Conservation (phyloP, 768 basidiomycete species). For the Russula vinacea region DNA sequence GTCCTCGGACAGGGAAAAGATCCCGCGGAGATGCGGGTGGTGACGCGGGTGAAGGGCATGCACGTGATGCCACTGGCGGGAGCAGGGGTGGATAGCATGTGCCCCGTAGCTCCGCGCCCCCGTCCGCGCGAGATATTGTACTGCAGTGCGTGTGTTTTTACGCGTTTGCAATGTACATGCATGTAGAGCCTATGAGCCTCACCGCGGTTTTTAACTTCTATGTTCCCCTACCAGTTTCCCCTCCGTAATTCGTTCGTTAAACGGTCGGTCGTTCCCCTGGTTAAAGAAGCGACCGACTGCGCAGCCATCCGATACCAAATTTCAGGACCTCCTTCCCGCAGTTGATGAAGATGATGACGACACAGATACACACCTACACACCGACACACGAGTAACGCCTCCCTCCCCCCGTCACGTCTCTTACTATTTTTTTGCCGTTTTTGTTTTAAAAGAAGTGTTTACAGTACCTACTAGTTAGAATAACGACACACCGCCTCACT, state of each 20-base stretch:
- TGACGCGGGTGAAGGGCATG: slow-evolving; percentile 10
- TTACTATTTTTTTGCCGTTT: background rate
- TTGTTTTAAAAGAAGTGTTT: background rate
- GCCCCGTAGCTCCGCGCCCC: background rate
- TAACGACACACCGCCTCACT: background rate
- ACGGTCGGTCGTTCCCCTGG: background rate
- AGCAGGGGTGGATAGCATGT: slow-evolving; percentile 7
- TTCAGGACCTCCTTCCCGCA: background rate
- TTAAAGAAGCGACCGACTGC: background rate
- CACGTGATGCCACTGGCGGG: slow-evolving; percentile 10
- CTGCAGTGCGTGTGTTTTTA: background rate
- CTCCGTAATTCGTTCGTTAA: background rate
- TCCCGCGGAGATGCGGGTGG: slow-evolving; percentile 19
- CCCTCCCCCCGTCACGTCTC: background rate
- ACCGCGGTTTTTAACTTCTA: background rate
- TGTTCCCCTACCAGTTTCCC: background rate
- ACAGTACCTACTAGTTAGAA: background rate
- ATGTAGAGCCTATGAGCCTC: background rate
- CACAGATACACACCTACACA: background rate
- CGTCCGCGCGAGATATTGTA: background rate
- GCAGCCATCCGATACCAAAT: background rate
- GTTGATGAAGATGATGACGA: background rate
- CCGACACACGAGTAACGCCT: background rate
- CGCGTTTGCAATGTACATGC: background rate
- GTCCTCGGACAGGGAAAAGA: slow-evolving; percentile 22